Conservation (phyloP, 306 rosid genomes). For the Rosa rugosa region DNA sequence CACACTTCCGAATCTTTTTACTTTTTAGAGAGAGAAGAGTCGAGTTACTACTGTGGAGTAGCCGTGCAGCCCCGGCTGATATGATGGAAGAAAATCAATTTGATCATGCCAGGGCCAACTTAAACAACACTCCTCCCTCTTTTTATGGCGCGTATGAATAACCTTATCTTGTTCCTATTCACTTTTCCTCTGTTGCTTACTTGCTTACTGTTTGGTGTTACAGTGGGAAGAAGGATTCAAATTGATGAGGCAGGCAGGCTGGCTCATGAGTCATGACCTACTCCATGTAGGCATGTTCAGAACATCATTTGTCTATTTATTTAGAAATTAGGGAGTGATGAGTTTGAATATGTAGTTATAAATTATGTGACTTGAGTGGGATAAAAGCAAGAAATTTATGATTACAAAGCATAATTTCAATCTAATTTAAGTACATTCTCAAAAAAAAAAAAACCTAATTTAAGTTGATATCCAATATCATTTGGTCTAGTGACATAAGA, state of each 20-base stretch:
- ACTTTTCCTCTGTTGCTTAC: background rate
- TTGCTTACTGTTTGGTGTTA: background rate
- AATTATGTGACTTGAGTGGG: too few species aligned
- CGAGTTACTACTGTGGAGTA: constrained; percentile 10
- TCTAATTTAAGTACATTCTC: too few species aligned
- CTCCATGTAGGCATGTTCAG: background rate
- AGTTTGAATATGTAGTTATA: too few species aligned
- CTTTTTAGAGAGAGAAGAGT: background rate
- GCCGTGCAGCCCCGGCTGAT: constrained; percentile 23
- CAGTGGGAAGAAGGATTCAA: background rate
- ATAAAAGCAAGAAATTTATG: too few species aligned
- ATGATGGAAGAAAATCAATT: constrained; percentile 4
- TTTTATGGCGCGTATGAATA: constrained; percentile 23
- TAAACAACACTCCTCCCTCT: constrained; percentile 1
- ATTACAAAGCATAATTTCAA: too few species aligned
- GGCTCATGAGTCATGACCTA: background rate
- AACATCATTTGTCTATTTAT: background rate
- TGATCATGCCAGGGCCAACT: background rate
- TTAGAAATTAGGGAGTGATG: background rate
- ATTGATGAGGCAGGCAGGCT: background rate
- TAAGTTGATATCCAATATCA: too few species aligned
- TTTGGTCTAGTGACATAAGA: too few species aligned
- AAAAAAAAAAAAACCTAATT: too few species aligned
- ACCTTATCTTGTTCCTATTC: background rate
- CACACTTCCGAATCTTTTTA: background rate